Evolutionary conservation across 352 stramenopile species (phyloP).

Genomic region (Pythium aquatile): DNA sequence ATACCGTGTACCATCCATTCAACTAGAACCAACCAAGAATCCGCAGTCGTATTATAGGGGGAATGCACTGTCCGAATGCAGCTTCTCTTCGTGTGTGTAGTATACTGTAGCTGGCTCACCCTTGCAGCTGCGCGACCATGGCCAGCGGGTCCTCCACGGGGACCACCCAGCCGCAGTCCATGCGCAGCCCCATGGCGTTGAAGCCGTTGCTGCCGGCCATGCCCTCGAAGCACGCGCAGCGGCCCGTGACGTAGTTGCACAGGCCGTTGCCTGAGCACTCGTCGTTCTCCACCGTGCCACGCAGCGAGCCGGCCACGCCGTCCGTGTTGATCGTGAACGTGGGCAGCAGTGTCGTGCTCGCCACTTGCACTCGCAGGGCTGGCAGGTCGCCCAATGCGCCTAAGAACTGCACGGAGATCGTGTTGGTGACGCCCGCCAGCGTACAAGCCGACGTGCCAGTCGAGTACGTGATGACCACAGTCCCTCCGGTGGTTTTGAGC

Average conservation of each 20-base stretch:
- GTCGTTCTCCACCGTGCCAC: slow-evolving; percentile 62
- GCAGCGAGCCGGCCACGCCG: slow-evolving; percentile 46
- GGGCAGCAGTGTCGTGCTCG: slow-evolving; percentile 34
- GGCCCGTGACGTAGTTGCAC: slow-evolving; percentile 53
- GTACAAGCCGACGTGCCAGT: slow-evolving; percentile 50
- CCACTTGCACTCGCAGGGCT: slow-evolving; percentile 37
- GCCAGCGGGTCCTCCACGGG: slow-evolving; percentile 42
- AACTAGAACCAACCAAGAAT: not conserved
- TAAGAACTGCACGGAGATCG: slow-evolving; percentile 65
- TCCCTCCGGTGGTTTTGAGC: slow-evolving; percentile 37
- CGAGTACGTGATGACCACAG: slow-evolving; percentile 57
- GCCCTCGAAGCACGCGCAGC: slow-evolving; percentile 65
- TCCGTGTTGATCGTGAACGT: slow-evolving; percentile 58
- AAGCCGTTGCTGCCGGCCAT: slow-evolving; percentile 65
- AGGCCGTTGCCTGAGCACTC: slow-evolving; percentile 77
- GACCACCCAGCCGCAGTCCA: slow-evolving; percentile 65
- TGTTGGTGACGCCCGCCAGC: slow-evolving; percentile 36
- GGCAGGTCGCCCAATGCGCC: slow-evolving; percentile 55
- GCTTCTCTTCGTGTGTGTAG: not conserved
- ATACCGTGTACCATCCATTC: not conserved
- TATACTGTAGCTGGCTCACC: slow-evolving; percentile 7
- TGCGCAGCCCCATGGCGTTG: slow-evolving; percentile 42
- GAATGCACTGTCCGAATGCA: not conserved
- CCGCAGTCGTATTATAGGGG: not conserved
- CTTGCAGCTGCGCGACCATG: slow-evolving; percentile 26